Base-by-base conservation (phyloP, 345 rosid genomes). In the Turritis glabra region DNA sequence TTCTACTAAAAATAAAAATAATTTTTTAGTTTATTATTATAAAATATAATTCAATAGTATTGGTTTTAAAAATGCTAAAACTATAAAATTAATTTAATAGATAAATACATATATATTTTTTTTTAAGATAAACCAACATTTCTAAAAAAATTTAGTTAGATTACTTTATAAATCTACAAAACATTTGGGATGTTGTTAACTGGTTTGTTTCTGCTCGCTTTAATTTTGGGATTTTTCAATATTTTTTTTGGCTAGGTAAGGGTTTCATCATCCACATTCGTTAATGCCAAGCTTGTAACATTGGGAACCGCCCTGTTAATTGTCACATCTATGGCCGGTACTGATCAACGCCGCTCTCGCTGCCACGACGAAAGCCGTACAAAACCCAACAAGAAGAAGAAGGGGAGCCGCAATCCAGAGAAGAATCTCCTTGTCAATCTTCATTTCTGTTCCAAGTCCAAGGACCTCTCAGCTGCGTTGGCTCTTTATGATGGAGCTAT, bases 381-480 rank as follows among this genome's bases (percentile, higher is more conserved):
- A 11, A 77, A 61, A 63, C 67, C 75, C 9, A 58, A 72, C 18
- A 92, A 88, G 68, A 85, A 77, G 64, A 80, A 67, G 63, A 92
- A 78, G 67, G 64, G 57, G 35, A 67, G 54, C 50, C 84, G 72
- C 67, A 84, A 82, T 30, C 85, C 79, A 18, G 98, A 89, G 69
- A 78, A 83, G 69, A 79, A 47, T 63, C 88, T 93, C 74, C 85
- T 86, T 43, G 5, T 75, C 44, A 75, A 47, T 58, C 97, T 93
- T 61, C 84, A 91, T 43, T 85, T 86, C 2, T 86, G 78, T 77
- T 84, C 96, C 27, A 91, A 84, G 71, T 72, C 84, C 51, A 86
- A 85, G 35, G 84, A 93, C 77, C 84, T 93, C 46, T 48, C 43
- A n/a, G 79, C 90, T 33, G 97, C 96, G 0, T 74, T 93, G 51